Base-by-base conservation (phyloP, 768 basidiomycete species). In the Panaeolus cyanescens region DNA sequence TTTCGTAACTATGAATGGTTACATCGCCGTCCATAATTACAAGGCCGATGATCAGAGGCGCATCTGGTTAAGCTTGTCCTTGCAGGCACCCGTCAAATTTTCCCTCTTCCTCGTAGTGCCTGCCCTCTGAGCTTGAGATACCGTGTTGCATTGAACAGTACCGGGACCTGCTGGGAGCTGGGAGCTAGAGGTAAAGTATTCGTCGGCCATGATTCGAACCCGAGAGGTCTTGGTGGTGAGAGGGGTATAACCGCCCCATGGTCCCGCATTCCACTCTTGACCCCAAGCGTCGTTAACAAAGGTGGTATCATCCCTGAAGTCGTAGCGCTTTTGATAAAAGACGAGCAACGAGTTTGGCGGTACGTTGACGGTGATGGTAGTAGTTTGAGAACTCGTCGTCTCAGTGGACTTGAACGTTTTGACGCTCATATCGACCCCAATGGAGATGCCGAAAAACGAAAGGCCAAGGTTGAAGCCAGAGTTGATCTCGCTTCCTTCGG, bases 1-100 rank as follows among this genome's bases (percentile, higher is more conserved):
- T n/a, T n/a, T n/a, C n/a, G n/a, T n/a, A n/a, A n/a, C n/a, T n/a
- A n/a, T n/a, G n/a, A n/a, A n/a, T n/a, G n/a, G n/a, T n/a, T n/a
- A n/a, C n/a, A n/a, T n/a, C n/a, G n/a, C n/a, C n/a, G n/a, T n/a
- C n/a, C n/a, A n/a, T n/a, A n/a, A n/a, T n/a, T n/a, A n/a, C n/a
- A n/a, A n/a, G n/a, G n/a, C n/a, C n/a, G n/a, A n/a, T n/a, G n/a
- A n/a, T n/a, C n/a, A n/a, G n/a, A n/a, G n/a, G n/a, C n/a, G n/a
- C n/a, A n/a, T n/a, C n/a, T n/a, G n/a, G n/a, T n/a, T n/a, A 36
- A 53, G 32, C 62, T 42, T 42, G 19, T 42, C 19, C 39, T 42
- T 42, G 19, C 39, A 42, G 10, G 39, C 19, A 22, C 19, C 19
- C 4, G 39, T 42, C n/a, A 42, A 22, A 22, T 42, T 20, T 9